phyloP scores from a whole-genome alignment of 257 asterid species.

The Linderniella brevidens region DNA sequence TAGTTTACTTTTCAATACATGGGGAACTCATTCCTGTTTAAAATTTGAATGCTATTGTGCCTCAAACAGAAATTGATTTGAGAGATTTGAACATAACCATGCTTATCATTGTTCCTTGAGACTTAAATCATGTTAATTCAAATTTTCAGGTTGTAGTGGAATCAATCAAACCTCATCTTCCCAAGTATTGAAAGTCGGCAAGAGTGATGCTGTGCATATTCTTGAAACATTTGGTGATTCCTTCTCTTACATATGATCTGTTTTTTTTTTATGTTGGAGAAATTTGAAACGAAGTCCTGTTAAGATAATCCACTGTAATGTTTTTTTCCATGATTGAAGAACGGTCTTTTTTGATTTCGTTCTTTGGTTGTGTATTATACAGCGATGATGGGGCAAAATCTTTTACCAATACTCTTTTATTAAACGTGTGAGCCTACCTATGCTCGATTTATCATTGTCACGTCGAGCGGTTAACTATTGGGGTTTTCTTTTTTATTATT shows the following conservation, averaged over 20 bases:
- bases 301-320: conserved; percentile 8
- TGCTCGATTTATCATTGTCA: too few relatives aligned
- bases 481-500: too few relatives aligned
- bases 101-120: not conserved
- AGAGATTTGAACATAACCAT: not conserved
- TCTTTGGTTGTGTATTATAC: too few relatives aligned
- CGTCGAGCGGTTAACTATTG: too few relatives aligned
- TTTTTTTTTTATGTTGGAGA: too few relatives aligned
- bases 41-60: not conserved
- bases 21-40: not conserved
- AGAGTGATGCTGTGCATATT: conserved; percentile 13
- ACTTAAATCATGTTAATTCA: conserved; percentile 3
- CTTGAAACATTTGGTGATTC: not conserved
- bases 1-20: conserved; percentile 4
- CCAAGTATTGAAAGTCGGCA: conserved; percentile 24
- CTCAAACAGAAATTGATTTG: not conserved
- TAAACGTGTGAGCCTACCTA: too few relatives aligned
- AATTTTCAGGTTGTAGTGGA: conserved; percentile 84
- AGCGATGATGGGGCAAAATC: too few relatives aligned
- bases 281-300: conserved; percentile 1
- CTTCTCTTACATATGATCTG: too few relatives aligned
- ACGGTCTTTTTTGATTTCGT: too few relatives aligned
- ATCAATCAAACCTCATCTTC: conserved; percentile 67
- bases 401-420: too few relatives aligned
- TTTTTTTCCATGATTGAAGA: conserved; percentile 9